Evolutionary conservation across 768 basidiomycete species (phyloP).

Genomic region (Leccinum barrowsii): DNA sequence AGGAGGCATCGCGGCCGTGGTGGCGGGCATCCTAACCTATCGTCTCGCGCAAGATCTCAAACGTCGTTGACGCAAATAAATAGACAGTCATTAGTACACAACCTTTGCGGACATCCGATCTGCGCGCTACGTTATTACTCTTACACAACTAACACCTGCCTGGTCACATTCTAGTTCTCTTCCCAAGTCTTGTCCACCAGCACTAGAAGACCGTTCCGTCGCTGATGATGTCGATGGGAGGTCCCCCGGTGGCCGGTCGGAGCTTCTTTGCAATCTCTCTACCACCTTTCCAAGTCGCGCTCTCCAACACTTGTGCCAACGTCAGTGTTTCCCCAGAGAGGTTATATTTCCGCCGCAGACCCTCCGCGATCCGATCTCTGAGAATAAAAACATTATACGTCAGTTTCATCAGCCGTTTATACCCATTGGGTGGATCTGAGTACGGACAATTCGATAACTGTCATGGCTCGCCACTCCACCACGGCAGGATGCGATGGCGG

Average conservation of each 20-base stretch:
- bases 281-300: slow-evolving; percentile 96
- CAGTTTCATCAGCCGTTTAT: slow-evolving; percentile 1
- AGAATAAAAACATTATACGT: slow-evolving; percentile 2
- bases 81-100: neutral
- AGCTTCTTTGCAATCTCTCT: slow-evolving; percentile 83
- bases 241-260: slow-evolving; percentile 71
- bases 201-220: slow-evolving; percentile 77
- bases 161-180: neutral
- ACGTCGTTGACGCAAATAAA: slow-evolving; percentile 23
- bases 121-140: neutral
- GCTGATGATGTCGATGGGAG: slow-evolving; percentile 82
- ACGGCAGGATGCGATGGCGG: slow-evolving; percentile 83
- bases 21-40: slow-evolving; percentile 54
- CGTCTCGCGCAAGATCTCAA: slow-evolving; percentile 52
- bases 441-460: slow-evolving; percentile 84
- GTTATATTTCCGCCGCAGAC: slow-evolving; percentile 58
- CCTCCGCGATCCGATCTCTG: slow-evolving; percentile 78
- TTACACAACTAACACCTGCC: neutral
- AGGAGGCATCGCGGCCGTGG: slow-evolving; percentile 51
- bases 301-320: slow-evolving; percentile 87
- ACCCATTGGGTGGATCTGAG: neutral
- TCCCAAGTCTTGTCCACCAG: neutral
- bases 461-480: slow-evolving; percentile 95
- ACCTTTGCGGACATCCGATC: neutral
- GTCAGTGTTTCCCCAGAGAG: slow-evolving; percentile 53